phyloP scores from a whole-genome alignment of 2,329 filamentous ascomycete species.

The Knufia fluminis region DNA sequence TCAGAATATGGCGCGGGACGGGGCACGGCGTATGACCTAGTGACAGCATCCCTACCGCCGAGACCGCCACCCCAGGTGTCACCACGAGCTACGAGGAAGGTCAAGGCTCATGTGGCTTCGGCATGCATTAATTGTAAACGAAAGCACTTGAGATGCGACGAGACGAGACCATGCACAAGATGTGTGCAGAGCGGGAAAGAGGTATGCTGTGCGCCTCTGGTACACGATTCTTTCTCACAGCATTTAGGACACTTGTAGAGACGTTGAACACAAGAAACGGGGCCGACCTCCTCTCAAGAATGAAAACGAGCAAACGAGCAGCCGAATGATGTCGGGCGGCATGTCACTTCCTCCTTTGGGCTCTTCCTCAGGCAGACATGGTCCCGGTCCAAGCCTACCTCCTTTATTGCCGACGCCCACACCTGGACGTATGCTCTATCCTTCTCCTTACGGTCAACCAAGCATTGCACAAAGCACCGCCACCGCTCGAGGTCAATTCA shows the following conservation, averaged over 20 bases:
- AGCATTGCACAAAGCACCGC: constrained; percentile 18
- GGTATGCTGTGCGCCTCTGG: constrained; percentile 26
- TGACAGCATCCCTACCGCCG: constrained; percentile 17
- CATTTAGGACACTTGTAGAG: constrained; percentile 33
- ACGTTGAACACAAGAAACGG: constrained; percentile 41
- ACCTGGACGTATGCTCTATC: not conserved
- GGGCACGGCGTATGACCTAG: constrained; percentile 17
- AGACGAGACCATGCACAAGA: constrained; percentile 36
- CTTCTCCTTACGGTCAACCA: constrained; percentile 14
- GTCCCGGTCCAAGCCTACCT: not conserved
- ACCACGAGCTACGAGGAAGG: constrained; percentile 34
- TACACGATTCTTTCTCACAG: not conserved
- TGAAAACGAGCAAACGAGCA: constrained; percentile 10
- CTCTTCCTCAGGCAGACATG: not conserved
- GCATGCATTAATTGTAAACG: constrained; percentile 42
- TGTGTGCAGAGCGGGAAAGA: constrained; percentile 39
- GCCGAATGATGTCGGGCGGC: not conserved
- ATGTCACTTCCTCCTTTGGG: constrained; percentile 1
- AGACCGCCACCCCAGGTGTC: constrained; percentile 20
- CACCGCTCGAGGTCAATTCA: constrained; percentile 10
- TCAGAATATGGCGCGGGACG: constrained; percentile 20
- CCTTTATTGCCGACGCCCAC: not conserved
- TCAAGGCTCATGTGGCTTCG: constrained; percentile 40
- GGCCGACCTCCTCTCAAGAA: constrained; percentile 31
- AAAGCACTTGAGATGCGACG: constrained; percentile 40